Base-by-base conservation (phyloP, 768 basidiomycete genomes). In the Boletales sp. region DNA sequence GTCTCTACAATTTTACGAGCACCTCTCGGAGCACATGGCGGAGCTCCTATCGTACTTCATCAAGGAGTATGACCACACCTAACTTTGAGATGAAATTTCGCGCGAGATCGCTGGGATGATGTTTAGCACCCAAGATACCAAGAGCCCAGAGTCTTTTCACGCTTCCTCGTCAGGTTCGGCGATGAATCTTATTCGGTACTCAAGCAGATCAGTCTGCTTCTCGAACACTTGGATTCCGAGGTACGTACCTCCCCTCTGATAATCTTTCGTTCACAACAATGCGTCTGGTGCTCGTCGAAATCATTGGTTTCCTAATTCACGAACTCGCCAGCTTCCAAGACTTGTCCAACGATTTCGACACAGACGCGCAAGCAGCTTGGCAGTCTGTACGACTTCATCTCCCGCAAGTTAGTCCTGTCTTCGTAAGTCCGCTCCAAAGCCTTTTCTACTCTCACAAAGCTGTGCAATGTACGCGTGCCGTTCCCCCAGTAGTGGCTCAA, bases 391-490 rank as follows among this genome's bases (percentile, higher is more conserved):
- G 86, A 90, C 35, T 75, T 90, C 14, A 79, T 90, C 41, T 87
- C 90, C 55, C 85, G 94, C n/a, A 84, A 84, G 50, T 78, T 95
- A 49, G 96, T 98, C 67, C 65, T 86, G 11, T 89, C 88, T 39
- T 87, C 86, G 43, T 98, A 94, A 66, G 95, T 98, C 30, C 86
- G 95, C 45, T 81, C 82, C 45, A 97, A 94, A 65, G 90, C 94
- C 19, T 78, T 97, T 40, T 66, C 76, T 8, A 90, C 89, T 1
- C 71, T 96, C 43, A 74, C 80, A 37, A 84, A 83, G 60, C 75
- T 96, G 5, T 88, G 87, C 65, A 81, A 95, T 45, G 78, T 87
- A 25, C 78, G 74, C 2, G 74, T 76, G 64, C 92, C 90, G 60
- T 94, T 93, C 69, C 92, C 93, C 0, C 88, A 91, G 65, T 87